Evolutionary conservation across 805 yeast species (phyloP).

Genomic region (Kodamaea hsintzibuensis): DNA sequence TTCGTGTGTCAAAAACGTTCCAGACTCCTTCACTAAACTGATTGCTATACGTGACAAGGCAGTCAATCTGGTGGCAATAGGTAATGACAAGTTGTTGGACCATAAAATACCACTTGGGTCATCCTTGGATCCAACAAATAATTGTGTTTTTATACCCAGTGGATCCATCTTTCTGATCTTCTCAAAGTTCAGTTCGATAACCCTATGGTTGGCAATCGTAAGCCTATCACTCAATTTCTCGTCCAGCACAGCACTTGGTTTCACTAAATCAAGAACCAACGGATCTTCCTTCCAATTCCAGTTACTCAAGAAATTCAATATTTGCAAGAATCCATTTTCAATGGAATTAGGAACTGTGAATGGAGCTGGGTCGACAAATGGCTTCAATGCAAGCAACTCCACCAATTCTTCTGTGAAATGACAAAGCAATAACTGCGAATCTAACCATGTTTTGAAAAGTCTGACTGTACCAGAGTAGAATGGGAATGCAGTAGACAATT

Average conservation of each 20-base stretch:
- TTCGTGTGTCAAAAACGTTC: conserved; percentile 35
- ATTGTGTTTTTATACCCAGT: conserved; percentile 71
- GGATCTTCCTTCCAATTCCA: conserved; percentile 98
- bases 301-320: conserved; percentile 63
- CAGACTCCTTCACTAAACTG: conserved; percentile 45
- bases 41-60: conserved; percentile 80
- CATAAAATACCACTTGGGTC: conserved; percentile 88
- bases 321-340: conserved; percentile 77
- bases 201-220: conserved; percentile 60
- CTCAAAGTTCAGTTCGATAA: conserved; percentile 63
- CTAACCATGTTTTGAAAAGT: conserved; percentile 86
- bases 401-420: conserved; percentile 78
- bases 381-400: conserved; percentile 79
- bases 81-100: conserved; percentile 63
- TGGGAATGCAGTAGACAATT: conserved; percentile 69
- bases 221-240: conserved; percentile 60
- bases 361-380: conserved; percentile 88
- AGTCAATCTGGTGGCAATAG: conserved; percentile 85
- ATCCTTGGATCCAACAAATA: conserved; percentile 77
- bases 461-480: conserved; percentile 79
- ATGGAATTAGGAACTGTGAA: conserved; percentile 77
- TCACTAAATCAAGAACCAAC: conserved; percentile 73
- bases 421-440: conserved; percentile 69
- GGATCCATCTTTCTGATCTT: conserved; percentile 78
- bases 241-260: conserved; percentile 29